A percentile compares a stretch with the other conserved stretches of the same genome.
Conservation (phyloP, 78 protist species). For the Dictyostelium brefeldianum region DNA sequence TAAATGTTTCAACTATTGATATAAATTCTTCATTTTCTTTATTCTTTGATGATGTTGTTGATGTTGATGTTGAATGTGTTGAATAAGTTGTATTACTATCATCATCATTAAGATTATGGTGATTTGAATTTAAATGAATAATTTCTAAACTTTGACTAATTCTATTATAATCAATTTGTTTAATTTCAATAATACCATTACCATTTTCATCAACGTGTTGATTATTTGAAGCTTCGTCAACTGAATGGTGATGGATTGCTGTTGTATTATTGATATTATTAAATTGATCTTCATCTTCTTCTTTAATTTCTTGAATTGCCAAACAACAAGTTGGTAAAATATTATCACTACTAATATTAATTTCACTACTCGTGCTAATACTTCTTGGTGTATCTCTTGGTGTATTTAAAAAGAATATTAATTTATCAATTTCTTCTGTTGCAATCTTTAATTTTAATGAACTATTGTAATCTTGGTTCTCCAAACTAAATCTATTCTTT, state of each 20-base stretch:
- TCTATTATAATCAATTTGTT: not conserved
- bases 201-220: not conserved
- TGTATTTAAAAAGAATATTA: conserved; percentile 2
- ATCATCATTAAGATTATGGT: too few species aligned
- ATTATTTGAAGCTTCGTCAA: not conserved
- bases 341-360: not conserved
- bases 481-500: conserved; percentile 21
- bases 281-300: not conserved
- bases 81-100: not conserved
- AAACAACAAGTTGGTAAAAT: not conserved
- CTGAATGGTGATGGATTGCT: too few species aligned
- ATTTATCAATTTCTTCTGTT: conserved; percentile 7
- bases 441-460: conserved; percentile 20
- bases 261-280: not conserved
- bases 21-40: not conserved
- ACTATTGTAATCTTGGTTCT: conserved; percentile 7
- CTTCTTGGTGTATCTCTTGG: not conserved
- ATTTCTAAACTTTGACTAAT: not conserved
- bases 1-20: not conserved
- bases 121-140: too few species aligned
- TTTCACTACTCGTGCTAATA: not conserved
- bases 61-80: not conserved
- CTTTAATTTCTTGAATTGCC: not conserved
- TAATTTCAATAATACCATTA: not conserved
- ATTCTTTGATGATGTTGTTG: not conserved